Percentiles rank a stretch among this genome's conserved stretches.
phyloP scores from a whole-genome alignment of 176 grass and related monocot species.

The Zoysia japonica region DNA sequence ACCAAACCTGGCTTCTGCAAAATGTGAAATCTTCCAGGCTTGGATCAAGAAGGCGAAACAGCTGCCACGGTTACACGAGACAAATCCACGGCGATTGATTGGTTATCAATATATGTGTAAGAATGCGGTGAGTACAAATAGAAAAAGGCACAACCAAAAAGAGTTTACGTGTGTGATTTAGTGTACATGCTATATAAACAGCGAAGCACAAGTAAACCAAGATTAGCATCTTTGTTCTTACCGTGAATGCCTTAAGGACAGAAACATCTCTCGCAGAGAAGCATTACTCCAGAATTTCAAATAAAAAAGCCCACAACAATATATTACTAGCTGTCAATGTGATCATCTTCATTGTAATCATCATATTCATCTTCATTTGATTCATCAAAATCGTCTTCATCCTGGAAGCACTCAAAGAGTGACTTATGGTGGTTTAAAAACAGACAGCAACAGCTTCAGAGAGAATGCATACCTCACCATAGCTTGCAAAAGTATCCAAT shows the following conservation, averaged over 20 bases:
- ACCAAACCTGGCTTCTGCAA: constrained; percentile 1
- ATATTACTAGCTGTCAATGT: constrained; percentile 27
- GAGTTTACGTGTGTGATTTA: background rate
- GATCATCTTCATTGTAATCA: constrained; percentile 20
- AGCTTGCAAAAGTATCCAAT: constrained; percentile 7
- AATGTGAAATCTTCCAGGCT: background rate
- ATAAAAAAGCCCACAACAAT: constrained; percentile 17
- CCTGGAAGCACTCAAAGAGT: constrained; percentile 23
- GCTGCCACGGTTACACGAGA: too few relatives aligned
- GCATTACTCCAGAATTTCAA: constrained; percentile 10
- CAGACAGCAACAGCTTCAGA: background rate
- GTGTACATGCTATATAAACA: background rate
- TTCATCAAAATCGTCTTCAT: constrained; percentile 61
- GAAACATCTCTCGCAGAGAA: background rate
- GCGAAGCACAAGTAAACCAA: background rate
- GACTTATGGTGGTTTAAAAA: constrained; percentile 25
- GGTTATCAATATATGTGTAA: background rate
- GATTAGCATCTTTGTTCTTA: constrained; percentile 2
- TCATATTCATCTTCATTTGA: constrained; percentile 46
- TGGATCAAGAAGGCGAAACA: background rate
- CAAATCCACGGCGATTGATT: background rate
- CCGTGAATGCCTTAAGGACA: constrained; percentile 8
- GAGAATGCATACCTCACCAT: constrained; percentile 46
- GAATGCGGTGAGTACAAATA: background rate
- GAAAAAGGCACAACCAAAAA: background rate